A percentile compares a stretch with the other conserved stretches of the same genome.
Conservation (phyloP, 345 rosid species). For the Bruguiera parviflora region DNA sequence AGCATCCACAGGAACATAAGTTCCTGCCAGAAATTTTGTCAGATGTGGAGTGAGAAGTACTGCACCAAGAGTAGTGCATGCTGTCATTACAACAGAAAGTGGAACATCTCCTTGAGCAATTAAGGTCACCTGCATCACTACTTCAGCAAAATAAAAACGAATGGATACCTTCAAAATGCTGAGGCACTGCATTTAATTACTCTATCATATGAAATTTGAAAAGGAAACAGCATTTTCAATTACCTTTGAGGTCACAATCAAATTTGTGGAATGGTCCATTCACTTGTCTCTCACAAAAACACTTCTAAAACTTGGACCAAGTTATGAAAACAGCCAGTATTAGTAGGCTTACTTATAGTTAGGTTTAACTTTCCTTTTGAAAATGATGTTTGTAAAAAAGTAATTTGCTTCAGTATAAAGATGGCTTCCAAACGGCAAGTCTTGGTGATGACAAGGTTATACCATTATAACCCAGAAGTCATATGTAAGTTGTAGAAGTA, state of each 20-base stretch:
- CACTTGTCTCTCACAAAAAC: neutral
- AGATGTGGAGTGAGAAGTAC: constrained; percentile 58
- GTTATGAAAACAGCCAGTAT: neutral
- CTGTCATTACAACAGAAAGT: constrained; percentile 58
- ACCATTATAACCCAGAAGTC: no score
- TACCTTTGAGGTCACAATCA: neutral
- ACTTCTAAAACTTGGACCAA: neutral
- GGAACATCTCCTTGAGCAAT: constrained; percentile 70
- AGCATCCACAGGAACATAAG: constrained; percentile 64
- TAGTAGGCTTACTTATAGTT: no score
- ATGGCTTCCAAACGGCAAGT: no score
- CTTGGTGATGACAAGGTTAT: no score
- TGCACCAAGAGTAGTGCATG: constrained; percentile 59
- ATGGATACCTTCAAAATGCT: constrained; percentile 2
- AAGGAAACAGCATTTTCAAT: neutral
- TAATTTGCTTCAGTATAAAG: neutral
- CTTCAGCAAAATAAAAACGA: constrained; percentile 33
- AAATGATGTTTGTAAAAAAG: neutral
- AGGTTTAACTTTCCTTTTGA: no score
- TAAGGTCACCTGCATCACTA: constrained; percentile 61
- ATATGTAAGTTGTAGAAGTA: no score
- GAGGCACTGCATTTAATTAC: neutral
- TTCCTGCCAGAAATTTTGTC: constrained; percentile 54
- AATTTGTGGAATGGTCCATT: neutral
- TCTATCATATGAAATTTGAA: neutral